Base-by-base conservation (phyloP, 495 filamentous ascomycete genomes). In the Annulohypoxylon stygium region DNA sequence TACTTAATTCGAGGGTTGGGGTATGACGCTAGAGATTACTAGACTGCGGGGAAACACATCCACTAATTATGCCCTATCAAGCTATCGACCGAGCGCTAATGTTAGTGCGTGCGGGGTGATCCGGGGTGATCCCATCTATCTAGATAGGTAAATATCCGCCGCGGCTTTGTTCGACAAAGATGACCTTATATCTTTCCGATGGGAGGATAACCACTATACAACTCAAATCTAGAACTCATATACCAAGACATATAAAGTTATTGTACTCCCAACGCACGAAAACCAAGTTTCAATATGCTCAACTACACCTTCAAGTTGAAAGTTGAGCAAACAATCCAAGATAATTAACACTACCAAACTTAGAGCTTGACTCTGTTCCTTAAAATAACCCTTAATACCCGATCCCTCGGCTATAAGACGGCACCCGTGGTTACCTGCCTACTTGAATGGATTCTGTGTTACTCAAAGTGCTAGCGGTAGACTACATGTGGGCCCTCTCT, bases 81-180 rank as follows among this genome's bases (percentile, higher is more conserved):
- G 53, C 18, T 37, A 37, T n/a, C 11, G n/a, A n/a, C 30, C 51
- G 30, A 16, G 3, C 10, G 25, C 25, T n/a, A 54, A n/a, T 25
- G 11, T 30, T 54, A 54, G 25, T n/a, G 10, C 2, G n/a, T 54
- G 50, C 50, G 50, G 50, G 50, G 50, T 54, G 20, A 51, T 26
- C 48, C 48, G 20, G 18, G 48, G 18, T 11, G 48, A 51, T 51
- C 16, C 18, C 18, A 25, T 51, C 48, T 51, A 51, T 25, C 48
- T 51, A 26, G 20, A 8, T 47, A 47, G 43, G 43, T 20, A 47
- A 18, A 47, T 47, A 47, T 6, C 43, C 43, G 43, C 43, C 16
- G 43, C 2, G 12, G 43, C 43, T 47, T 18, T 18, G 43, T 47
- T 9, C 18, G 43, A 47, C 18, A 1, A 20, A 47, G 43, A 18